A percentile compares a stretch with the other conserved stretches of the same genome.
These are phyloP conservation scores for Ganoderma sinense DNA, from an alignment of 1,284 basidiomycete species.

Conservation along the genomic window DNA sequence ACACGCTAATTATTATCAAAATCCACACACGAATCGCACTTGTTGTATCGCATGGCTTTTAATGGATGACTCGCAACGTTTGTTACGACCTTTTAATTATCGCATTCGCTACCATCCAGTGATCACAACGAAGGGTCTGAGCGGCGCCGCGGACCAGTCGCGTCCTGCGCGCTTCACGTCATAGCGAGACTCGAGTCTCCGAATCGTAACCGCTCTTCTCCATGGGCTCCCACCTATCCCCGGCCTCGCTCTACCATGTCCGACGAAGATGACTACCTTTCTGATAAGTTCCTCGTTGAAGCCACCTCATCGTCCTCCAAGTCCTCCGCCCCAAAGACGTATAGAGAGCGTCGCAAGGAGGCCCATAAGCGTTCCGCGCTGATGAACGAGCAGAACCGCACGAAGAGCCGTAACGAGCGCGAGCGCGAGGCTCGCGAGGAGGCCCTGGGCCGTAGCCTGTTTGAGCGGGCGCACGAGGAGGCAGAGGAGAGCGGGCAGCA, in stretches of 20 bases:
- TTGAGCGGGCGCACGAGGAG: constrained; percentile 77
- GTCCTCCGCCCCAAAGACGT: constrained; percentile 57
- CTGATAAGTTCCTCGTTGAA: constrained; percentile 78
- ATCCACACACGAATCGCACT: constrained; percentile 12
- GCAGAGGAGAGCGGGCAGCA: constrained; percentile 47
- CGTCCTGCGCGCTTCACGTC: background rate
- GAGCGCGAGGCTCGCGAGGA: constrained; percentile 81
- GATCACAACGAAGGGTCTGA: no score
- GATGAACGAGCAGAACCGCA: constrained; percentile 71
- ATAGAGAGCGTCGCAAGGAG: constrained; percentile 72
- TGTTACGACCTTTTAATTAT: background rate
- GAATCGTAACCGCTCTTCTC: constrained; percentile 3
- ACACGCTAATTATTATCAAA: constrained; percentile 21
- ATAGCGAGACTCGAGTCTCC: background rate
- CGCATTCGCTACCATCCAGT: background rate
- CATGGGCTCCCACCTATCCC: constrained; percentile 8
- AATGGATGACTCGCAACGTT: constrained; percentile 32
- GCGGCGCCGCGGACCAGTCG: no score
- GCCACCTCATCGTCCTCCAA: constrained; percentile 41
- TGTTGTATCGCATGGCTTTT: constrained; percentile 26
- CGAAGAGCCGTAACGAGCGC: constrained; percentile 68
- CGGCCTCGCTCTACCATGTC: constrained; percentile 50
- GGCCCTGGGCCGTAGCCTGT: constrained; percentile 78
- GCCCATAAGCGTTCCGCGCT: constrained; percentile 59
- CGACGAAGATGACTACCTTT: constrained; percentile 81